phyloP scores from a whole-genome alignment of 441 rosid species.

The Erysimum cheiri region DNA sequence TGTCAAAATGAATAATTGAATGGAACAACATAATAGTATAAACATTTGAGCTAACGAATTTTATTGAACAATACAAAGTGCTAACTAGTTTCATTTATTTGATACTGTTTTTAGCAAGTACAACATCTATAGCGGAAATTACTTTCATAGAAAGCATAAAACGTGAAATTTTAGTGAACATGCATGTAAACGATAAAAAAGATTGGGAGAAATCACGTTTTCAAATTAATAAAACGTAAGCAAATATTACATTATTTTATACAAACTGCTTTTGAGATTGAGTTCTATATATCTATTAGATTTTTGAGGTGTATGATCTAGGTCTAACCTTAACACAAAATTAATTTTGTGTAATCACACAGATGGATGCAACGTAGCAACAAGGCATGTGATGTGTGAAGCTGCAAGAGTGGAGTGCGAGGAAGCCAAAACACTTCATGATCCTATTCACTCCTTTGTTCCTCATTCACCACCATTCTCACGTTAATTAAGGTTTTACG shows the following conservation, averaged over 20 bases:
- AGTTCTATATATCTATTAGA: background rate
- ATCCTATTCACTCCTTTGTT: conserved; percentile 31
- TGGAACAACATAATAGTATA: background rate
- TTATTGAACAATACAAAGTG: background rate
- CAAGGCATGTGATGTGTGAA: conserved; percentile 38
- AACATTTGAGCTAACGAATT: background rate
- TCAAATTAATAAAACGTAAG: background rate
- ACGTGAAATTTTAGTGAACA: background rate
- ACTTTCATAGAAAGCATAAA: background rate
- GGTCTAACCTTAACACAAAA: conserved; percentile 45
- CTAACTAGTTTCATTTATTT: no score
- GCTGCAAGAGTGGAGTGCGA: conserved; percentile 35
- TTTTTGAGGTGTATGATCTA: conserved; percentile 31
- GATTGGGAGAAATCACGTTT: no score
- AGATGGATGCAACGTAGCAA: conserved; percentile 43
- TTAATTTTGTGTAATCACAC: conserved; percentile 36
- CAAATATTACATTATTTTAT: background rate
- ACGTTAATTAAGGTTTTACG: conserved; percentile 32
- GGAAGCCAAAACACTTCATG: conserved; percentile 32
- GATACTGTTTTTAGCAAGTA: no score
- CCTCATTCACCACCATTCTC: conserved; percentile 41
- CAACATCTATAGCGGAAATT: no score
- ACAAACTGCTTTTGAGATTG: conserved; percentile 6
- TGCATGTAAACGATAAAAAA: no score
- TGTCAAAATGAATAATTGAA: background rate